Evolutionary conservation across 129 eudicot species (phyloP), one percentile per base, ranked within the genome.

Genomic region (Rutidosis leptorrhynchoides): DNA sequence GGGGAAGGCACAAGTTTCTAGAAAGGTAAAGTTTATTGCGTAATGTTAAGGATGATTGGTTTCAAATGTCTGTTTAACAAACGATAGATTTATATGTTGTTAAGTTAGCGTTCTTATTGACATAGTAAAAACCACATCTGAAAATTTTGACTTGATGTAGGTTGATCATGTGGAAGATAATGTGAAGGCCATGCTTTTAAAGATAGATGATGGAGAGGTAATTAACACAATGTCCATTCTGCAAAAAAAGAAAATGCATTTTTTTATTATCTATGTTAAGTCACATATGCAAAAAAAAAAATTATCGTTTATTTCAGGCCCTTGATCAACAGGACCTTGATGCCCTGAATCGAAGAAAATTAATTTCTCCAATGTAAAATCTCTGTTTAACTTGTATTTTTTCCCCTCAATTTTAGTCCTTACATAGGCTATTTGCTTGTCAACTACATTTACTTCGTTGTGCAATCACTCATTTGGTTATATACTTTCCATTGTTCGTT

Each of bases 311-410:
- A n/a, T 74, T 69, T 27, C 88, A 89, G 97, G 84, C 68, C 35
- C 77, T 79, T 20, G 72, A 49, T 63, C 80, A 62, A 33, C 79
- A 73, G 77, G 95, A 84, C 69, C 67, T 84, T 62, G 91, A 77
- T 79, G 86, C 91, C 76, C 90, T 94, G 64, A 94, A 84, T 68
- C 55, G 78, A 68, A 76, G 99, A 74, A 94, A 89, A 67, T 90
- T 94, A 51, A 81, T 94, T 48, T 16, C 8, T 48, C 17, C 9
- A 48, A 7, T 5, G 43, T 35, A 35, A 35, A 5, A 33, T 35
- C 10, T 35, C 43, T 35, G 6, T 35, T 5, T 35, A 7, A 35
- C 3, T 5, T 35, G 9, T 35, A n/a, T n/a, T n/a, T n/a, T n/a
- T n/a, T n/a, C n/a, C 33, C n/a, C n/a, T n/a, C n/a, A n/a, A n/a